Evolutionary conservation across 768 basidiomycete species (phyloP), one percentile per base, ranked within the genome.

Genomic region (Naematelia encephala): DNA sequence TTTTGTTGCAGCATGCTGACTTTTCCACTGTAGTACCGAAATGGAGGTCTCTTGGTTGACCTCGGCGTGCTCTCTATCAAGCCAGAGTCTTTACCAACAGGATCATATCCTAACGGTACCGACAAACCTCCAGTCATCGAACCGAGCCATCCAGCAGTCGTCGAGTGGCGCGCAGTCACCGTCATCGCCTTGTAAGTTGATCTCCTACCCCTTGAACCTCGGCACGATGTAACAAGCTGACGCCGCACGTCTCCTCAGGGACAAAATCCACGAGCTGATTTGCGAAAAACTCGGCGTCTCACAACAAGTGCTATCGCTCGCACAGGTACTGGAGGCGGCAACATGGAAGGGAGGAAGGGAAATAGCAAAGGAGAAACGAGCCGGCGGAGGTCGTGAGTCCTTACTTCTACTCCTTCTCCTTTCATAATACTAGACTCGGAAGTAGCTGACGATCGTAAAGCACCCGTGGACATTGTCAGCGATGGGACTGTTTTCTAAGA

Each of bases 311-410:
- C 81, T 97, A 23, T 82, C 84, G 0, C 83, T 93, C 5, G 87
- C 91, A 0, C 94, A 97, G 74, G 85, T 97, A 0, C 80, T 99
- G 29, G 94, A 98, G 78, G 86, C 87, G 51, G 93, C 92, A 1
- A 98, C 92, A 0, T 99, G 94, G 94, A 94, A 93, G 72, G 91
- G 91, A 1, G 94, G 94, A 2, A 81, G 94, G 3, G 91, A 94
- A 78, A 89, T 97, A 39, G 94, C 94, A 2, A 88, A 86, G 73
- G 77, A 81, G 73, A 86, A 84, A 74, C 79, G 93, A 3, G 87
- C 86, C 0, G 86, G 88, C 5, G 91, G 91, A 0, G 77, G 78
- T 23, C 90, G 69, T 73, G 60, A 67, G 51, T 51, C 34, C 19
- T 34, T 8, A 5, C 51, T 4, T 30, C 5, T 52, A 28, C 26